These are phyloP conservation scores for Trichoderma polysporum DNA, from an alignment of 2,329 filamentous ascomycete species.

Conservation along the genomic window DNA sequence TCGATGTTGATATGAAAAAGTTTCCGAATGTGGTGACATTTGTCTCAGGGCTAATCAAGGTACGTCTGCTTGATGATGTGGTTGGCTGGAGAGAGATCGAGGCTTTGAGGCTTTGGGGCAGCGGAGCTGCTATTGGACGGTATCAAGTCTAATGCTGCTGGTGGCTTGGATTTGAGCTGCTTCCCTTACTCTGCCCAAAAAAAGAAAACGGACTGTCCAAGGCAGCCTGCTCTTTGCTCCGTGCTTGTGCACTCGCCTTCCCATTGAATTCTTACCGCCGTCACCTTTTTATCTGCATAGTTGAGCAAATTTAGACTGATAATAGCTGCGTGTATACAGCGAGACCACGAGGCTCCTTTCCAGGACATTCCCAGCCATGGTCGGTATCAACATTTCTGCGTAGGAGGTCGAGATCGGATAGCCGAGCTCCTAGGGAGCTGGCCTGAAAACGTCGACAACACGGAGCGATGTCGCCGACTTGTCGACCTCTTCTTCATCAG, in stretches of 20 bases:
- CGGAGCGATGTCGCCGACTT: slow-evolving; percentile 71
- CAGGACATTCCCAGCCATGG: slow-evolving; percentile 78
- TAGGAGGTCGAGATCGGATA: slow-evolving; percentile 74
- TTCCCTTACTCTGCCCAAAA: background rate
- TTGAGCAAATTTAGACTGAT: background rate
- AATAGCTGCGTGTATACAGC: slow-evolving; percentile 32
- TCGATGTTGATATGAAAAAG: slow-evolving; percentile 83
- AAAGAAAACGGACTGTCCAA: background rate
- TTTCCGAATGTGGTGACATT: slow-evolving; percentile 82
- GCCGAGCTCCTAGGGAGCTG: slow-evolving; percentile 69
- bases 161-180: background rate
- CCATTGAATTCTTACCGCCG: too few relatives aligned
- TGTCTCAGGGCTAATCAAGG: slow-evolving; percentile 93
- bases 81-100: background rate
- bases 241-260: background rate
- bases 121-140: background rate
- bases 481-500: slow-evolving; percentile 78
- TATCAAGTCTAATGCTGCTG: background rate
- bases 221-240: too few relatives aligned
- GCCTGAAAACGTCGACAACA: slow-evolving; percentile 65
- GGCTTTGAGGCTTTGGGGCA: background rate
- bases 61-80: slow-evolving; percentile 39
- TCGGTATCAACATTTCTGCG: slow-evolving; percentile 79
- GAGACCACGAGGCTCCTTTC: slow-evolving; percentile 57
- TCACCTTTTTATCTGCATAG: too few relatives aligned